Percentiles rank a stretch among this genome's conserved stretches.
Evolutionary conservation across 2,329 filamentous ascomycete genomes (phyloP).

Genomic region (Monosporascus sp.): DNA sequence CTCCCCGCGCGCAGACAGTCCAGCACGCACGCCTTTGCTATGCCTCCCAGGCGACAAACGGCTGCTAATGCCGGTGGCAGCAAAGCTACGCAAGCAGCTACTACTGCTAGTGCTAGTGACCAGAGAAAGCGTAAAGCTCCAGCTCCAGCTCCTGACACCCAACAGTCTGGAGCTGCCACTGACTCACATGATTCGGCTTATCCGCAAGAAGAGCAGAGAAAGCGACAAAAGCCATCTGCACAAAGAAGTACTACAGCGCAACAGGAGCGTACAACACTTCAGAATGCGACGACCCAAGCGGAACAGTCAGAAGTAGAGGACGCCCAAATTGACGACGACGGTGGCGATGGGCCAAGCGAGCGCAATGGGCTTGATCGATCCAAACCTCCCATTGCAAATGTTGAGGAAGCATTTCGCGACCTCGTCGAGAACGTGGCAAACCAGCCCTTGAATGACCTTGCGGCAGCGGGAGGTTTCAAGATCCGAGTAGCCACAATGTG

Average conservation of each 20-base stretch:
- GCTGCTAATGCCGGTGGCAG: background rate
- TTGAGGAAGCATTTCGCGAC: constrained; percentile 25
- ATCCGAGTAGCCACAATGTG: constrained; percentile 65
- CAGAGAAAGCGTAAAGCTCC: background rate
- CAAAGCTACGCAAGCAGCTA: background rate
- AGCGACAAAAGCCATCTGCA: background rate
- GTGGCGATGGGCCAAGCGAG: too few species aligned
- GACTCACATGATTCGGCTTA: background rate
- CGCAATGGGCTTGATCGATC: constrained; percentile 7
- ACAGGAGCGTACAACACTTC: background rate
- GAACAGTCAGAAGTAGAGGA: too few species aligned
- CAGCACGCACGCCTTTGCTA: background rate
- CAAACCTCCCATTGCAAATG: constrained; percentile 19
- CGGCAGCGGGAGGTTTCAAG: constrained; percentile 19
- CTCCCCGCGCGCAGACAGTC: background rate
- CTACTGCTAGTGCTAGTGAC: background rate
- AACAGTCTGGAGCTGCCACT: background rate
- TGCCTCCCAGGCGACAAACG: background rate
- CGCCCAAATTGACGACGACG: too few species aligned
- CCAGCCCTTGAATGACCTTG: constrained; percentile 17
- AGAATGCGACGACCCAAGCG: background rate
- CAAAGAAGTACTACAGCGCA: background rate
- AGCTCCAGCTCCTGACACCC: background rate
- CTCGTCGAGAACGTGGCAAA: constrained; percentile 13
- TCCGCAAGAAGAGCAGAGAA: background rate